A percentile compares a stretch with the other conserved stretches of the same genome.
Conservation (phyloP, 192 early-diverging fungal genomes). For the Gryganskiella cystojenkinii region DNA sequence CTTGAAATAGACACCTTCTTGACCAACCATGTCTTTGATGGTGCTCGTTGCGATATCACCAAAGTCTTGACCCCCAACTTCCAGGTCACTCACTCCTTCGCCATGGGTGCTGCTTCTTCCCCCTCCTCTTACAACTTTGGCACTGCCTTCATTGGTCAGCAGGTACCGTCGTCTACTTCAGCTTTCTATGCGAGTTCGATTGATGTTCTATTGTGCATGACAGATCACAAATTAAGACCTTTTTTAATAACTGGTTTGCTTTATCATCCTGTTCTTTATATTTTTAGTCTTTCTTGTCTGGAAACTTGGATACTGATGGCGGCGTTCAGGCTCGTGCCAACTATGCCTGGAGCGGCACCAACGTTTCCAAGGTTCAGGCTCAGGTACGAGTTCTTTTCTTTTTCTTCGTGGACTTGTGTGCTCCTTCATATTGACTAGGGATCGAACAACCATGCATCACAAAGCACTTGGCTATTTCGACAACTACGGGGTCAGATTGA, state of each 20-base stretch:
- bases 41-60: constrained; percentile 92
- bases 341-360: constrained; percentile 81
- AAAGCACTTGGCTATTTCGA: no score
- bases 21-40: constrained; percentile 92
- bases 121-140: constrained; percentile 95
- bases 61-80: constrained; percentile 96
- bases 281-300: constrained; percentile 85
- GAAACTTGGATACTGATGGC: constrained; percentile 93
- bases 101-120: constrained; percentile 81
- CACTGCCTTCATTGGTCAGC: constrained; percentile 82
- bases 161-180: constrained; percentile 61
- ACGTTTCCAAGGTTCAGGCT: constrained; percentile 72
- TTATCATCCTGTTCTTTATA: not conserved
- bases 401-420: no score
- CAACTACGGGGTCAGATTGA: no score
- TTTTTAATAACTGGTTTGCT: no score
- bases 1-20: constrained; percentile 73
- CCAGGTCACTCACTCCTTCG: constrained; percentile 93
- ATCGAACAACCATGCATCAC: no score
- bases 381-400: constrained; percentile 58
- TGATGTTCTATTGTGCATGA: no score
- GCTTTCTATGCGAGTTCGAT: no score
- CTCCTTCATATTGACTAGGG: no score
- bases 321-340: constrained; percentile 85
- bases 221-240: not conserved